A percentile compares a stretch with the other conserved stretches of the same genome.
Conservation (phyloP, 2,329 filamentous ascomycete genomes). For the Mycogone perniciosa region DNA sequence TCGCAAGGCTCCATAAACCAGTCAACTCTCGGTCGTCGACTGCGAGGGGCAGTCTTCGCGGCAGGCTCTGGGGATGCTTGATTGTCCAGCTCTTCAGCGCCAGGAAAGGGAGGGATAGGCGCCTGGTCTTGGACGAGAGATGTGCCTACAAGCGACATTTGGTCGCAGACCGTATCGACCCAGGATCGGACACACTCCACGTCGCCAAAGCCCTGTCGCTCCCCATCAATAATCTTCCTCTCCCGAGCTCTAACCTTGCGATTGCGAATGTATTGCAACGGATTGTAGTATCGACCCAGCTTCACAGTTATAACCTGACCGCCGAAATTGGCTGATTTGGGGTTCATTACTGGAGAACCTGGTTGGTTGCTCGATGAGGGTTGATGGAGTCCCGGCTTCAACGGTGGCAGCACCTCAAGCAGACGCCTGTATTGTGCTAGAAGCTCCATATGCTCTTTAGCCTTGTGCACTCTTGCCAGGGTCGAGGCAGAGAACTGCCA, state of each 20-base stretch:
- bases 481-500: slow-evolving; percentile 75
- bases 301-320: slow-evolving; percentile 27
- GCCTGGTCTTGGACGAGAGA: slow-evolving; percentile 19
- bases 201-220: slow-evolving; percentile 71
- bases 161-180: slow-evolving; percentile 59
- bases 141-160: slow-evolving; percentile 22
- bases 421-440: slow-evolving; percentile 77
- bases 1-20: slow-evolving; percentile 82
- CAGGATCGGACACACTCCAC: slow-evolving; percentile 64
- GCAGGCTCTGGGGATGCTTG: slow-evolving; percentile 39
- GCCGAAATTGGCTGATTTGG: slow-evolving; percentile 24
- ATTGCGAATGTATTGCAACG: slow-evolving; percentile 87
- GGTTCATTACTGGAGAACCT: slow-evolving; percentile 30
- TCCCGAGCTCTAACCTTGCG: slow-evolving; percentile 77
- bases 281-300: slow-evolving; percentile 75
- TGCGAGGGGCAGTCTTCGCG: slow-evolving; percentile 46
- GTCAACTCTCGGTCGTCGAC: slow-evolving; percentile 69
- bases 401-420: slow-evolving; percentile 69
- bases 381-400: slow-evolving; percentile 44
- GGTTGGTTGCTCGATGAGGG: slow-evolving; percentile 36
- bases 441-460: slow-evolving; percentile 78
- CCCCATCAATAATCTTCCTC: slow-evolving; percentile 65
- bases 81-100: slow-evolving; percentile 38
- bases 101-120: slow-evolving; percentile 39
- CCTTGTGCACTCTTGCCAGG: slow-evolving; percentile 73